Evolutionary conservation across 2,329 filamentous ascomycete genomes (phyloP).

Genomic region (Trichophyton rubrum): DNA sequence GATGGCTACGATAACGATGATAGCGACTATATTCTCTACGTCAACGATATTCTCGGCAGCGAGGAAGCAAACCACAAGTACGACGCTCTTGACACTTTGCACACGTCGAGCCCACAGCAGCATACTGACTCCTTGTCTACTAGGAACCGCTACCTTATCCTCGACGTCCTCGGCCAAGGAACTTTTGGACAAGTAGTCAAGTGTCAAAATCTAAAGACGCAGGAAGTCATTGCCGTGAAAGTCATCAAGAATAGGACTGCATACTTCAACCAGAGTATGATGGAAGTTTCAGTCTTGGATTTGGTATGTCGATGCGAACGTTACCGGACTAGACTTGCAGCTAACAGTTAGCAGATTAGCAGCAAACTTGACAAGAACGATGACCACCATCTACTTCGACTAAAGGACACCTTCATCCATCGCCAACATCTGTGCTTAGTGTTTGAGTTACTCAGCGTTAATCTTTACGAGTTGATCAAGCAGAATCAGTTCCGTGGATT

Average conservation of each 20-base stretch:
- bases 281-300: conserved; percentile 97
- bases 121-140: conserved; percentile 10
- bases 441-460: conserved; percentile 92
- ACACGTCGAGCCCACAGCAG: not conserved
- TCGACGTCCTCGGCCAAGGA: conserved; percentile 92
- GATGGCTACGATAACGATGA: conserved; percentile 99
- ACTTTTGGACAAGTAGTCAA: conserved; percentile 99
- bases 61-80: conserved; percentile 97
- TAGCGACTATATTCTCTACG: conserved; percentile 97
- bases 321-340: not conserved
- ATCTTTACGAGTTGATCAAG: conserved; percentile 96
- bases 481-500: conserved; percentile 97
- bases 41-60: conserved; percentile 95
- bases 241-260: conserved; percentile 98
- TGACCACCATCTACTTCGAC: conserved; percentile 83
- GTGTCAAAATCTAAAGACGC: conserved; percentile 95
- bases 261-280: conserved; percentile 99
- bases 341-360: conserved; percentile 54
- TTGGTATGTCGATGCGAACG: conserved; percentile 46
- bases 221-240: conserved; percentile 97
- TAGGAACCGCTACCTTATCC: conserved; percentile 88
- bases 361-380: conserved; percentile 99
- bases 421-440: conserved; percentile 92
- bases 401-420: conserved; percentile 98
- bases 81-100: conserved; percentile 19